phyloP scores from a whole-genome alignment of 495 filamentous ascomycete species.

The Parathielavia hyrcaniae region DNA sequence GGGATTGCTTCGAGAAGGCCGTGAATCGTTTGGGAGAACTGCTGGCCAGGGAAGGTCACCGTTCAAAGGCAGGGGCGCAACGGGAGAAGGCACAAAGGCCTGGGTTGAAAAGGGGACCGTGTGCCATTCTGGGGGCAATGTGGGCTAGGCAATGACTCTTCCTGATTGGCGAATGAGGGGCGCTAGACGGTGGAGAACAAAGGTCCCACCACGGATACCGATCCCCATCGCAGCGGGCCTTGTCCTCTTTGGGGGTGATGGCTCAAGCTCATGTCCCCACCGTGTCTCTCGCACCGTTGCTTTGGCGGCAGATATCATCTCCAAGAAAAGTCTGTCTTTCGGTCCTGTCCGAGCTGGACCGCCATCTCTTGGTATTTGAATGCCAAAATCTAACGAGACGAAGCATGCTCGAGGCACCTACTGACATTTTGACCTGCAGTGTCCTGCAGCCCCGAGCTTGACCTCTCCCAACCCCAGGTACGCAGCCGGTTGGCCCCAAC shows the following conservation, averaged over 20 bases:
- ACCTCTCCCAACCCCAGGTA: too few relatives aligned
- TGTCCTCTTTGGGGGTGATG: slow-evolving; percentile 15
- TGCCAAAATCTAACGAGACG: too few relatives aligned
- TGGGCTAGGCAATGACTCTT: slow-evolving; percentile 10
- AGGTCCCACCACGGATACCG: slow-evolving; percentile 17
- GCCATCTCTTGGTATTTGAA: too few relatives aligned
- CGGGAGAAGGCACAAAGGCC: slow-evolving; percentile 19
- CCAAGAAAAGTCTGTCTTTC: background rate
- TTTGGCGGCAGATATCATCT: background rate
- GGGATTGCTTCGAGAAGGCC: background rate
- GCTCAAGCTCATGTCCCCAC: background rate
- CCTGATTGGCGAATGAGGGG: slow-evolving; percentile 27
- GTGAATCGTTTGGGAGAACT: slow-evolving; percentile 1
- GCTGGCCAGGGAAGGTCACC: slow-evolving; percentile 11
- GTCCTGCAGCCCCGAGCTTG: too few relatives aligned
- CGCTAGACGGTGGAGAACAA: slow-evolving; percentile 6
- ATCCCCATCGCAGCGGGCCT: slow-evolving; percentile 11
- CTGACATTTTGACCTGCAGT: too few relatives aligned
- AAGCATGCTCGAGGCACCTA: too few relatives aligned
- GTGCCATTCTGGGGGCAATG: slow-evolving; percentile 22
- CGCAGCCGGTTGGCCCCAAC: background rate
- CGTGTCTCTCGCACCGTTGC: background rate
- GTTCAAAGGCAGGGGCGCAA: slow-evolving; percentile 9
- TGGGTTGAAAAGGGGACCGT: slow-evolving; percentile 23
- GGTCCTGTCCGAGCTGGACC: too few relatives aligned